Percentiles rank a stretch among this genome's conserved stretches.
phyloP scores from a whole-genome alignment of 1,284 basidiomycete genomes.

The Pascua sp. region DNA sequence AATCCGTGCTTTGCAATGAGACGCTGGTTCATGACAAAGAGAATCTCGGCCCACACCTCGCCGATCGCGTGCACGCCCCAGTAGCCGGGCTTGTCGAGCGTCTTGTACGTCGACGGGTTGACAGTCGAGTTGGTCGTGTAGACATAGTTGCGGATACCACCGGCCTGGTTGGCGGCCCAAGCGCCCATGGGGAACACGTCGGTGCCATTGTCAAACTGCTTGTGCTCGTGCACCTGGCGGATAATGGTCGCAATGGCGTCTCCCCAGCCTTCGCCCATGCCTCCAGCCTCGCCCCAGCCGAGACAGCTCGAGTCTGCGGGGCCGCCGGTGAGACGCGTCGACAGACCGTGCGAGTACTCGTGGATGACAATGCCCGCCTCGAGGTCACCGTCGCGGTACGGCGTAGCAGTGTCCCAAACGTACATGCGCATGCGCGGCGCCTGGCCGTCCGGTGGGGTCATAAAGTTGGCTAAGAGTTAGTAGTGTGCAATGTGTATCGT shows the following conservation, averaged over 20 bases:
- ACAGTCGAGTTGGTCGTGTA: conserved; percentile 73
- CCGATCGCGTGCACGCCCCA: conserved; percentile 69
- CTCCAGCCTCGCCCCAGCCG: conserved; percentile 91
- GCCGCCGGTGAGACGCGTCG: conserved; percentile 89
- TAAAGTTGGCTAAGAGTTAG: conserved; percentile 50
- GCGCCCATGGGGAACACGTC: conserved; percentile 77
- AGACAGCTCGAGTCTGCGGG: conserved; percentile 88
- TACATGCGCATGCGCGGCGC: conserved; percentile 95
- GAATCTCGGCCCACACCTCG: conserved; percentile 93
- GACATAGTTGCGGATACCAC: conserved; percentile 81
- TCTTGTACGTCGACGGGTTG: conserved; percentile 93
- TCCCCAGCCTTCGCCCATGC: conserved; percentile 78
- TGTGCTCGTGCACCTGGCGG: conserved; percentile 67
- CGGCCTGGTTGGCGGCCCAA: conserved; percentile 77
- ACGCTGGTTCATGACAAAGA: conserved; percentile 75
- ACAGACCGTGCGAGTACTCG: conserved; percentile 81
- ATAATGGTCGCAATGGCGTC: conserved; percentile 83
- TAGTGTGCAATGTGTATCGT: too few relatives aligned
- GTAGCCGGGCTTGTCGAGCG: conserved; percentile 73
- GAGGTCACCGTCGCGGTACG: conserved; percentile 89
- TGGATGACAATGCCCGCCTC: conserved; percentile 93
- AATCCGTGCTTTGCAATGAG: conserved; percentile 79
- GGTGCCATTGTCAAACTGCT: conserved; percentile 47
- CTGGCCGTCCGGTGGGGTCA: conserved; percentile 57
- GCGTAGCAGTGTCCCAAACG: conserved; percentile 83